A percentile compares a stretch with the other conserved stretches of the same genome.
Evolutionary conservation across 225 moss, liverwort and hornwort genomes (phyloP).

Genomic region (Thuidium tamariscinum): DNA sequence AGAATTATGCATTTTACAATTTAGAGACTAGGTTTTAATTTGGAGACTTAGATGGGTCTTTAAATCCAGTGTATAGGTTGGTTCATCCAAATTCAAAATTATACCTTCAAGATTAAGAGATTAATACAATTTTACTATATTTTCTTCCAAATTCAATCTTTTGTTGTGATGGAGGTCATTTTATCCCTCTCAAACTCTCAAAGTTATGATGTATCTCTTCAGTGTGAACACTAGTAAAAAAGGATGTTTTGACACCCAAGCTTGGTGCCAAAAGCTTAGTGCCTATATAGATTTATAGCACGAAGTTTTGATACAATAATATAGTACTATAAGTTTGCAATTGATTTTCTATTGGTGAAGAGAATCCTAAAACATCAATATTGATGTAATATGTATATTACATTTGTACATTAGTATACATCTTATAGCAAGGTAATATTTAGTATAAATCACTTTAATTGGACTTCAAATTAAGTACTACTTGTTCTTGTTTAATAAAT

Average conservation of each 20-base stretch:
- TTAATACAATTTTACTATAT: background rate
- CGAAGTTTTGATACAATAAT: background rate
- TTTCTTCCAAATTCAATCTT: background rate
- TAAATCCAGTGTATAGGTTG: fast-evolving
- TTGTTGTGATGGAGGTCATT: fast-evolving
- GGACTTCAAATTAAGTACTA: background rate
- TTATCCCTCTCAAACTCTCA: fast-evolving
- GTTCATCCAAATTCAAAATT: background rate
- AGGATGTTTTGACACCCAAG: background rate
- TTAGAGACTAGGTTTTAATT: background rate
- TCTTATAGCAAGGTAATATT: background rate
- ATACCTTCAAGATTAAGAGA: background rate
- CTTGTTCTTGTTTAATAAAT: background rate
- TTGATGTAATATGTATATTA: too few species aligned
- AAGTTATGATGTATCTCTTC: fast-evolving
- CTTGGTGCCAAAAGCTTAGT: background rate
- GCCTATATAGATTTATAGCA: fast-evolving
- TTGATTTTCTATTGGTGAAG: background rate
- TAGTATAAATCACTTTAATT: background rate
- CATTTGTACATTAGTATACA: too few species aligned
- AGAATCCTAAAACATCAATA: fast-evolving
- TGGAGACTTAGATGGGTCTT: fast-evolving
- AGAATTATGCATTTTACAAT: background rate
- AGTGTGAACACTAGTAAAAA: background rate
- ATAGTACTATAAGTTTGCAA: fast-evolving